Conservation (phyloP, 305 asterid species). For the Lippia alba region DNA sequence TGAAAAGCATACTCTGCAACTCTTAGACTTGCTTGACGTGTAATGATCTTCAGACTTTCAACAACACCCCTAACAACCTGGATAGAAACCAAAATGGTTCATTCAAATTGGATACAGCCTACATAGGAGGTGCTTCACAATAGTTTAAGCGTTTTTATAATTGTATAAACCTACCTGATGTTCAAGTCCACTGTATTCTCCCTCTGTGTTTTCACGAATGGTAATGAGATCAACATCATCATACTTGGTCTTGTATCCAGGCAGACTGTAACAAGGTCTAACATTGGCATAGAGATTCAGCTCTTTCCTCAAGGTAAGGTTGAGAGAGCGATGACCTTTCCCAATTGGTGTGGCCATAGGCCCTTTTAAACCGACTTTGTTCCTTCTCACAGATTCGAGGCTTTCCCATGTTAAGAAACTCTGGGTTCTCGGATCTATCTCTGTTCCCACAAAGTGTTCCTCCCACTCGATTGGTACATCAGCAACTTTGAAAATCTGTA, state of each 20-base stretch:
- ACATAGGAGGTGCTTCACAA: constrained; percentile 15
- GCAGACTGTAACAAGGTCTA: constrained; percentile 97
- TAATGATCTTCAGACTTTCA: constrained; percentile 95
- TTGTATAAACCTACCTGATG: constrained; percentile 69
- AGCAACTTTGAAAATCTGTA: constrained; percentile 79
- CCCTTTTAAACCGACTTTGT: constrained; percentile 94
- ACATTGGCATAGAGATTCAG: constrained; percentile 96
- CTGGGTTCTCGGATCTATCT: constrained; percentile 94
- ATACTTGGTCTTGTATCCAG: constrained; percentile 96
- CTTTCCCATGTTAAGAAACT: constrained; percentile 99
- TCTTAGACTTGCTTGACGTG: constrained; percentile 95
- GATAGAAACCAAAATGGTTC: constrained; percentile 27
- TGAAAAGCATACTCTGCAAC: constrained; percentile 97
- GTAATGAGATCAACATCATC: constrained; percentile 93
- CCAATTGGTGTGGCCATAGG: constrained; percentile 99
- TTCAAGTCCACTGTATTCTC: constrained; percentile 99
- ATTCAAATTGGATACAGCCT: constrained; percentile 8
- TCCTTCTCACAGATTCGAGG: constrained; percentile 86
- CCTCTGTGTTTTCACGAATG: constrained; percentile 98
- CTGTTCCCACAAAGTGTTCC: constrained; percentile 90
- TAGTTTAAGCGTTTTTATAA: neutral
- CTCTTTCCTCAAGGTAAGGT: constrained; percentile 97
- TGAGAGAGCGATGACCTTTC: constrained; percentile 96
- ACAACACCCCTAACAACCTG: constrained; percentile 99
- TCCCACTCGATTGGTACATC: constrained; percentile 98